Percentiles rank a stretch among this genome's conserved stretches.
Conservation (phyloP, 768 basidiomycete species). For the Dentipellis fragilis region DNA sequence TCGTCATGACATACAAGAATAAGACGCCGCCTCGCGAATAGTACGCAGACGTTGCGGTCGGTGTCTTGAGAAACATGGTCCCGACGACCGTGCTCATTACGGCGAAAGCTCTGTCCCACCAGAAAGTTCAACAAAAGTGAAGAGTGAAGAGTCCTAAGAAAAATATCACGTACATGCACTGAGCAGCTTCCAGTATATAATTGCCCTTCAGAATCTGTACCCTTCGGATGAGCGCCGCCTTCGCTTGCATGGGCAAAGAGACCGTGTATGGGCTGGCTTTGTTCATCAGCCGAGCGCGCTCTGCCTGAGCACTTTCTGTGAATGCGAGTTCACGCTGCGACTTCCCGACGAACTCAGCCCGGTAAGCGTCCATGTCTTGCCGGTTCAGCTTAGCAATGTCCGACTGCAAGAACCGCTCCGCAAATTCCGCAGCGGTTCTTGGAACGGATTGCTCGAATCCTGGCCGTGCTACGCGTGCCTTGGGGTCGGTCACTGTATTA, state of each 20-base stretch:
- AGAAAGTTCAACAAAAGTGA: background rate
- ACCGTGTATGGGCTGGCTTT: conserved; percentile 28
- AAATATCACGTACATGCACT: conserved; percentile 14
- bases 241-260: conserved; percentile 25
- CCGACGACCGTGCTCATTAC: conserved; percentile 48
- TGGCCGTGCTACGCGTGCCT: conserved; percentile 39
- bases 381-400: conserved; percentile 30
- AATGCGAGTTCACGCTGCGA: conserved; percentile 33
- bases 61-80: conserved; percentile 51
- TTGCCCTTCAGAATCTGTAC: conserved; percentile 26
- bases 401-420: conserved; percentile 24
- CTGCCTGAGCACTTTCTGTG: conserved; percentile 34
- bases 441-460: conserved; percentile 34
- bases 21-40: conserved; percentile 71
- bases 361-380: conserved; percentile 37
- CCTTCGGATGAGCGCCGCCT: conserved; percentile 25
- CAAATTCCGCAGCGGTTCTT: conserved; percentile 49
- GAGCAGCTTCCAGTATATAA: conserved; percentile 19
- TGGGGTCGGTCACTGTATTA: conserved; percentile 44
- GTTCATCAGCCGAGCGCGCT: conserved; percentile 37
- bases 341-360: conserved; percentile 32
- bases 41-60: conserved; percentile 45
- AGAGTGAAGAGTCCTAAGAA: background rate
- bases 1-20: conserved; percentile 46
- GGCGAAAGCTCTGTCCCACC: conserved; percentile 35